Evolutionary conservation across 2,329 filamentous ascomycete genomes (phyloP).

Genomic region (Coleophoma cylindrospora): DNA sequence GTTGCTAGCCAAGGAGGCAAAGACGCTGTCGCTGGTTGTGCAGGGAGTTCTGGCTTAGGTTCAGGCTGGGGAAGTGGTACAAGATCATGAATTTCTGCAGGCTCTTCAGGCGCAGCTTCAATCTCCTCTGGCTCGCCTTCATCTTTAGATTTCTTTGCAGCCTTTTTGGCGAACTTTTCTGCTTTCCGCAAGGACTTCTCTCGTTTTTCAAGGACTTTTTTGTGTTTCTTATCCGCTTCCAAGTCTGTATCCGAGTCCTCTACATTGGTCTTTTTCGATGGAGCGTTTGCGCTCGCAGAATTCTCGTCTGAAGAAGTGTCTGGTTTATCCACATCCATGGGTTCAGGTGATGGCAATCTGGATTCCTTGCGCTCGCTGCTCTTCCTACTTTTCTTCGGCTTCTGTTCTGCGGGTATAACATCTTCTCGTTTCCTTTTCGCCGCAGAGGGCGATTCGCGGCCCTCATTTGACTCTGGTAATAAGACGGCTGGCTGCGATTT

Average conservation of each 20-base stretch:
- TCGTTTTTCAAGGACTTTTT: slow-evolving; percentile 48
- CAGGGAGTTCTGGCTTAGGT: slow-evolving; percentile 48
- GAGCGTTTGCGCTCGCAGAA: too few species aligned
- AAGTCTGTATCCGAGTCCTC: too few species aligned
- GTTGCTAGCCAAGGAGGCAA: slow-evolving; percentile 77
- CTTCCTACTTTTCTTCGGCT: neutral
- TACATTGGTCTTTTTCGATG: too few species aligned
- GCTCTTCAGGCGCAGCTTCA: slow-evolving; percentile 15
- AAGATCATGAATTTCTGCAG: slow-evolving; percentile 59
- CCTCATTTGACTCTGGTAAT: neutral
- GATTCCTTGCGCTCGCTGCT: neutral
- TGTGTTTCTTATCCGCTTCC: slow-evolving; percentile 30
- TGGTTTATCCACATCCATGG: too few species aligned
- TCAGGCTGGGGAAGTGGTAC: slow-evolving; percentile 78
- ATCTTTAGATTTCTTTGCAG: slow-evolving; percentile 12
- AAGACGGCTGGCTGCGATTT: neutral
- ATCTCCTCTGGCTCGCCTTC: neutral
- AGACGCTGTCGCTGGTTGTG: slow-evolving; percentile 67
- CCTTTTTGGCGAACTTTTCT: slow-evolving; percentile 30
- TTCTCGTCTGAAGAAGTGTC: too few species aligned
- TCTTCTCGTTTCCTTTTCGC: slow-evolving; percentile 11
- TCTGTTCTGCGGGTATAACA: neutral
- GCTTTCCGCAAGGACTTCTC: slow-evolving; percentile 48
- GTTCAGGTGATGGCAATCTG: neutral
- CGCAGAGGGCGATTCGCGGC: neutral